Percentiles rank a stretch among this genome's conserved stretches.
phyloP scores from a whole-genome alignment of 1,139 yeast species.

The Debaryomycetaceae sp. region DNA sequence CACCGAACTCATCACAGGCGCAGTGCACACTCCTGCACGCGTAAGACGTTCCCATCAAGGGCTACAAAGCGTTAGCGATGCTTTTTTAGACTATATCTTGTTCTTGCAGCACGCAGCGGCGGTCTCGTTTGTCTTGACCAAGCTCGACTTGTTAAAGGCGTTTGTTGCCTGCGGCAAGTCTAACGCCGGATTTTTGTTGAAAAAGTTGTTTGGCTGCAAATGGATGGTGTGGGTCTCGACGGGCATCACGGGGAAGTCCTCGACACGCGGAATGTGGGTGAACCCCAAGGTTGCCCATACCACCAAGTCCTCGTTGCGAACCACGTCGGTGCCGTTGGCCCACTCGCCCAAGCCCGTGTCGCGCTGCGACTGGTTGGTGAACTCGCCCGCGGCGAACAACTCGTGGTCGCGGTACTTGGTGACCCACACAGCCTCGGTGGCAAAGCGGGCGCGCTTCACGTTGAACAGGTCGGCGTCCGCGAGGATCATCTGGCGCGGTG shows the following conservation, averaged over 20 bases:
- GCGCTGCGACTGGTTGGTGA: slow-evolving; percentile 66
- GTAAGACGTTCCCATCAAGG: too few species aligned
- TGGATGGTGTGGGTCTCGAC: slow-evolving; percentile 69
- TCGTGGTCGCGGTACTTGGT: slow-evolving; percentile 67
- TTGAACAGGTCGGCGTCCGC: slow-evolving; percentile 64
- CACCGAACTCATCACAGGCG: too few species aligned
- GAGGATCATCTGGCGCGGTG: slow-evolving; percentile 71
- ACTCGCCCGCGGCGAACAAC: slow-evolving; percentile 72
- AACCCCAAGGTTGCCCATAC: slow-evolving; percentile 87
- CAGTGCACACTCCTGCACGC: too few species aligned
- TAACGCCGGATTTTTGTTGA: slow-evolving; percentile 76
- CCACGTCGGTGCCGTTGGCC: slow-evolving; percentile 65
- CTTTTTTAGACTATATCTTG: slow-evolving; percentile 20
- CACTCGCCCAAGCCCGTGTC: slow-evolving; percentile 65
- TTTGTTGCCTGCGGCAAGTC: slow-evolving; percentile 76
- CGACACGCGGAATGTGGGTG: slow-evolving; percentile 84
- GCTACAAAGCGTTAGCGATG: not conserved
- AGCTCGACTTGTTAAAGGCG: slow-evolving; percentile 65
- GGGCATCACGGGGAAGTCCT: slow-evolving; percentile 94
- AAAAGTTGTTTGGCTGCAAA: slow-evolving; percentile 73
- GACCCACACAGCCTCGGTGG: slow-evolving; percentile 75
- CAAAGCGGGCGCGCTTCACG: slow-evolving; percentile 63
- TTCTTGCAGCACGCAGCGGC: slow-evolving; percentile 43
- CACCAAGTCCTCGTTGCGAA: slow-evolving; percentile 77
- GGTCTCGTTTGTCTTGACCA: slow-evolving; percentile 22